Base-by-base conservation (phyloP, 192 early-diverging fungal genomes). In the Phycomyces blakesleeanus region DNA sequence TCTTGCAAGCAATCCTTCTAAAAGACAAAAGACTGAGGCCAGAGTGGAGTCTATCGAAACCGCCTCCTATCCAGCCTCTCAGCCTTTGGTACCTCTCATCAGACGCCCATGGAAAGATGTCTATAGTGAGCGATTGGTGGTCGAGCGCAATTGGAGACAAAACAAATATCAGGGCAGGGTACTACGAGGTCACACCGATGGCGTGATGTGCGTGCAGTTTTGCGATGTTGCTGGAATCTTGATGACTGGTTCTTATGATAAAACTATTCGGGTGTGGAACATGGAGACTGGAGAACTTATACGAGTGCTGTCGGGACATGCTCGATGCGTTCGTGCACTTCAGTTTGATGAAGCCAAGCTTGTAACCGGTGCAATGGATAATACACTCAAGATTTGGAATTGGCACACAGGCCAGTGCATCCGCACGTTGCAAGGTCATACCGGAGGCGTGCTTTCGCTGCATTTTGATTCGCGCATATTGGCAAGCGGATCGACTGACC, bases 271-370 rank as follows among this genome's bases (percentile, higher is more conserved):
- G 34, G 85, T 94, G 24, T 96, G 95, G 95, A 85, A 98, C 68
- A 71, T 89, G 1, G 88, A 95, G 55, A 91, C 92, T 0, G 86
- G 91, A n/a, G 85, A 88, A 64, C 80, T 87, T 51, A 76, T 96
- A 18, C 85, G 86, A 24, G 80, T 86, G 8, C 79, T 97, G 1
- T 80, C 75, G 0, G 96, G 96, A n/a, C 95, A 98, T 72, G 87
- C 85, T 1, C 80, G 88, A 44, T 87, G 90, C 52, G 89, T 99
- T 3, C 85, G 91, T 12, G 91, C 91, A 0, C 76, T 98, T 3
- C 93, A 99, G 59, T 95, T 98, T 72, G 97, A 99, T 74, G 91
- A 98, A 29, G 83, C 81, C 58, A 96, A 94, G 80, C 82, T 99
- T 49, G 85, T 99, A 18, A 90, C 93, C 15, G 92, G 93, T 34